Evolutionary conservation across 2,329 filamentous ascomycete genomes (phyloP).

Genomic region (Exophiala phaeomuriformis): DNA sequence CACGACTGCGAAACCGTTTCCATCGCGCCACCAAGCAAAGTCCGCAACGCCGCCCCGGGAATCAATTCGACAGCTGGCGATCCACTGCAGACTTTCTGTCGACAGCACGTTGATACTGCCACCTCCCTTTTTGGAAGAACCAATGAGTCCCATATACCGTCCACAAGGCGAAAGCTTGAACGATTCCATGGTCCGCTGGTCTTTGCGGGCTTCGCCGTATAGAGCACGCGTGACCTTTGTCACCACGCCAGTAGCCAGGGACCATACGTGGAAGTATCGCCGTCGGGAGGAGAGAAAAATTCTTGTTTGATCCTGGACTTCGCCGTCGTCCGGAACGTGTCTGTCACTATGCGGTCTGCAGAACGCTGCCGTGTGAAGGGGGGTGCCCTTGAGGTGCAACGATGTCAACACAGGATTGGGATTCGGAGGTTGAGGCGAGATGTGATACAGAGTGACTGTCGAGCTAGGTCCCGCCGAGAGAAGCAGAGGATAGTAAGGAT

Average conservation of each 20-base stretch:
- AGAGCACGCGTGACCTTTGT: constrained; percentile 71
- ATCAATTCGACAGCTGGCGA: constrained; percentile 73
- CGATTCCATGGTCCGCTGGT: constrained; percentile 83
- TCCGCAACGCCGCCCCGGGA: constrained; percentile 77
- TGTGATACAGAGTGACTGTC: constrained; percentile 80
- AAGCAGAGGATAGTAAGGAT: constrained; percentile 79
- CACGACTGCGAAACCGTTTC: constrained; percentile 71
- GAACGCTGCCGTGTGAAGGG: constrained; percentile 79
- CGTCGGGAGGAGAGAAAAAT: constrained; percentile 85
- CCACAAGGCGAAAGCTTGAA: constrained; percentile 86
- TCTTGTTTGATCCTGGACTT: constrained; percentile 19
- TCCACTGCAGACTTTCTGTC: constrained; percentile 76
- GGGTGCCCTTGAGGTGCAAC: constrained; percentile 74
- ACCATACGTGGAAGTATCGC: constrained; percentile 91
- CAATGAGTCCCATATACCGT: constrained; percentile 73
- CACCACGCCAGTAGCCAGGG: constrained; percentile 70
- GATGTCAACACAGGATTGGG: constrained; percentile 88
- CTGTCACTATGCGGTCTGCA: constrained; percentile 63
- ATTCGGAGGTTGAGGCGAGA: constrained; percentile 66
- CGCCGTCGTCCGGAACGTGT: not conserved
- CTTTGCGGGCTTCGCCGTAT: constrained; percentile 48
- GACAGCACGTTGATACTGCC: constrained; percentile 82
- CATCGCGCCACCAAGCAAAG: constrained; percentile 86
- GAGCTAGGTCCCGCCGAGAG: constrained; percentile 74
- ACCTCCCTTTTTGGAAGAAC: constrained; percentile 73